A percentile compares a stretch with the other conserved stretches of the same genome.
These are phyloP conservation scores for Morella rubra DNA, from an alignment of 306 rosid species.

Conservation along the genomic window DNA sequence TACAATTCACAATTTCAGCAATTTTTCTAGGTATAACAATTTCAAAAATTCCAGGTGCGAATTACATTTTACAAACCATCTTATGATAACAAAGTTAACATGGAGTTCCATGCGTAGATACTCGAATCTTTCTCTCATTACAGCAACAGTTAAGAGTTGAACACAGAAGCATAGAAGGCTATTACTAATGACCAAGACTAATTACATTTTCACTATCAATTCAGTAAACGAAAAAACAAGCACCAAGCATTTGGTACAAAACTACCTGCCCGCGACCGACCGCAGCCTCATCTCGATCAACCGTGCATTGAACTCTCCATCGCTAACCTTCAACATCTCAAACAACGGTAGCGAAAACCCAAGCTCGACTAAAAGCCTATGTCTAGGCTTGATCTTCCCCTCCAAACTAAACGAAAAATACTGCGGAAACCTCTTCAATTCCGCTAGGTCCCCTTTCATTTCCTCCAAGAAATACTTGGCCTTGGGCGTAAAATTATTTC, in stretches of 20 bases:
- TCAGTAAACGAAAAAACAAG: slow-evolving; percentile 16
- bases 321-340: slow-evolving; percentile 64
- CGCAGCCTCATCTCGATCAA: slow-evolving; percentile 50
- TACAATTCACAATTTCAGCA: not conserved
- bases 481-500: slow-evolving; percentile 57
- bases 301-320: slow-evolving; percentile 56
- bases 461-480: slow-evolving; percentile 57
- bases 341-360: slow-evolving; percentile 54
- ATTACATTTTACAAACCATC: not conserved
- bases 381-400: slow-evolving; percentile 62
- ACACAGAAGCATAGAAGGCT: slow-evolving; percentile 8
- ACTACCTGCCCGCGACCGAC: slow-evolving; percentile 23
- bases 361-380: slow-evolving; percentile 39
- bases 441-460: slow-evolving; percentile 58
- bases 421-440: slow-evolving; percentile 70
- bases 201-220: not conserved
- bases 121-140: not conserved
- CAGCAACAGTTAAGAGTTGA: not conserved
- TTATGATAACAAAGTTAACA: not conserved
- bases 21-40: not conserved
- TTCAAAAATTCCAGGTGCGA: not conserved
- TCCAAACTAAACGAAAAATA: slow-evolving; percentile 84
- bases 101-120: not conserved
- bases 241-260: slow-evolving; percentile 4
- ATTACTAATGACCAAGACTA: not conserved